Conservation (phyloP, 306 rosid genomes). For the Malus sieversii region DNA sequence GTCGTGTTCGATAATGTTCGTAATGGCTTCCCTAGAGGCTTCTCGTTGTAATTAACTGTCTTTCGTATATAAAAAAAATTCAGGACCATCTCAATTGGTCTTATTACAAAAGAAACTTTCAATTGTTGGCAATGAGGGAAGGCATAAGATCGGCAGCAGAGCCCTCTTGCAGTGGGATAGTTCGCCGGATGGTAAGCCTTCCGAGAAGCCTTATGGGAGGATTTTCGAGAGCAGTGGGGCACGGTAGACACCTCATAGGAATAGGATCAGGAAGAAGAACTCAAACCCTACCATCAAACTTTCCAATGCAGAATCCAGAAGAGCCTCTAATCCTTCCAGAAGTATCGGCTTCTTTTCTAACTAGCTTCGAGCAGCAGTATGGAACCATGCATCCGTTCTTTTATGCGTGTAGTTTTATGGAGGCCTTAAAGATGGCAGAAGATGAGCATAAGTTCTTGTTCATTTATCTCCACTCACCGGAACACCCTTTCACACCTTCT, state of each 20-base stretch:
- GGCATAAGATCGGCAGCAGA: conserved; percentile 17
- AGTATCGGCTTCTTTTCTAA: conserved; percentile 49
- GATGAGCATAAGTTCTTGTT: conserved; percentile 61
- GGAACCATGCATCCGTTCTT: conserved; percentile 59
- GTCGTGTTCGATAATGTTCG: neutral
- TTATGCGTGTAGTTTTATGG: conserved; percentile 47
- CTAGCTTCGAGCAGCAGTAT: conserved; percentile 48
- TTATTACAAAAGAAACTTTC: neutral
- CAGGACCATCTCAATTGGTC: neutral
- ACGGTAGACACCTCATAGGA: conserved; percentile 29
- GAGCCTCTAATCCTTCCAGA: conserved; percentile 20
- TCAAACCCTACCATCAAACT: conserved; percentile 20
- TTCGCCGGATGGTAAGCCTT: conserved; percentile 51
- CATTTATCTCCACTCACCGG: conserved; percentile 70
- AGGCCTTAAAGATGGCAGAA: conserved; percentile 55
- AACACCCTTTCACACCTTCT: conserved; percentile 49
- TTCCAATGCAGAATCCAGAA: conserved; percentile 24
- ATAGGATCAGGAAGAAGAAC: conserved; percentile 47
- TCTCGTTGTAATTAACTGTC: neutral
- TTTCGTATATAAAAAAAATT: neutral
- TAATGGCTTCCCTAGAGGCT: neutral
- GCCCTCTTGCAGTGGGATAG: conserved; percentile 28
- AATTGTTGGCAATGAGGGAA: conserved; percentile 25
- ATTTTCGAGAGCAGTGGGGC: conserved; percentile 49
- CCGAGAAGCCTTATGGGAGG: conserved; percentile 56